Base-by-base conservation (phyloP, 1,139 yeast genomes). In the Pichia sp. region DNA sequence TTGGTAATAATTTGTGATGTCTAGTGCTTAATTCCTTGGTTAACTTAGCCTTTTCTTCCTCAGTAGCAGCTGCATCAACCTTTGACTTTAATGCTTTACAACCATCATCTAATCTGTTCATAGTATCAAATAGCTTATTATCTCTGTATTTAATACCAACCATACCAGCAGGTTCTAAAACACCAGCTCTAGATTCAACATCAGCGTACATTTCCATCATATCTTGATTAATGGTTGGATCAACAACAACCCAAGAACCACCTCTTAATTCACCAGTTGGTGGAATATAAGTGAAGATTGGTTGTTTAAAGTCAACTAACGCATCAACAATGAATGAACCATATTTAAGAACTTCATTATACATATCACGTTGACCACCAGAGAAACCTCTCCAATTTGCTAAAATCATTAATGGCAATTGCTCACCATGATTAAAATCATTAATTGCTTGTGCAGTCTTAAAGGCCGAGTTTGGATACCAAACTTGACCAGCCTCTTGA, bases 381-480 rank as follows among this genome's bases (percentile, higher is more conserved):
- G 97, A 89, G 80, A 92, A 92, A 64, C 98, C 98, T 82, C 98
- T 85, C 98, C 98, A 92, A 78, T 92, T 92, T 51, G 98, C 98
- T 62, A 92, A 73, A 59, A 92, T 89, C 95, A 92, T 88, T 68
- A 92, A 77, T 55, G 98, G 98, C 63, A 92, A 77, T 69, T 89
- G 94, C 70, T 92, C 98, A 76, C 98, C 98, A 65, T 88, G 76
- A 75, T 92, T 92, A 79, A 92, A 92, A 67, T 92, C 98, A 59
- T 85, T 85, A 60, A 92, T 92, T 25, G 98, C 97, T 74, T 92
- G 98, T 7, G 98, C 95, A 48, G 98, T 92, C 79, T 92, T 92
- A 77, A 87, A 92, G 16, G 98, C 98, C 53, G 96, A 86, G 73
- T 92, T 94, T 60, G 98, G 98, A 74, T 89, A 88, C 98, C 98